Evolutionary conservation across 768 basidiomycete species (phyloP).

Genomic region (Paxillus rubicundulus): DNA sequence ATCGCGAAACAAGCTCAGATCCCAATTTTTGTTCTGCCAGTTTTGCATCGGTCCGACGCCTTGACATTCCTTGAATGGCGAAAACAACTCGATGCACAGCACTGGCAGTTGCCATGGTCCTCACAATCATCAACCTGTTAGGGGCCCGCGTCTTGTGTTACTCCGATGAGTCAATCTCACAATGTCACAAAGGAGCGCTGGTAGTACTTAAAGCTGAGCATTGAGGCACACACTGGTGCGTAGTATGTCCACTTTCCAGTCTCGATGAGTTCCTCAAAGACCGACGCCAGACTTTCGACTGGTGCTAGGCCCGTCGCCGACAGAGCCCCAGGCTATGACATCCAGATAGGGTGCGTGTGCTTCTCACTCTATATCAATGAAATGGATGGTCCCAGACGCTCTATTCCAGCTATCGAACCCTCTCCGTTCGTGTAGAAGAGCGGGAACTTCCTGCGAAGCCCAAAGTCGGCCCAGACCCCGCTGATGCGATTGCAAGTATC

Average conservation of each 20-base stretch:
- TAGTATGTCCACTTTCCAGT: neutral
- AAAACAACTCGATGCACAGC: no score
- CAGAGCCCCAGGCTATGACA: constrained; percentile 20
- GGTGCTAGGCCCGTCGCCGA: constrained; percentile 2
- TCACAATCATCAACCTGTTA: no score
- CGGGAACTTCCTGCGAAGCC: constrained; percentile 16
- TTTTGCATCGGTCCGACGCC: no score
- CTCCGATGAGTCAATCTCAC: no score
- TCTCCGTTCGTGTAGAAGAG: constrained; percentile 43
- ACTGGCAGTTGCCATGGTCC: no score
- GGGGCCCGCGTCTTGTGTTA: no score
- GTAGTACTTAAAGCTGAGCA: no score
- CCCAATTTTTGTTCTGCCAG: no score
- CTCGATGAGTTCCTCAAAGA: constrained; percentile 18
- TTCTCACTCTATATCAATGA: neutral
- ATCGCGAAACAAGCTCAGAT: no score
- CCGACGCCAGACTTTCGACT: constrained; percentile 14
- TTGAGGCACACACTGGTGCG: no score
- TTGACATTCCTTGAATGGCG: no score
- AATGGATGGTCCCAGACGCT: neutral
- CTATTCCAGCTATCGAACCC: constrained; percentile 36
- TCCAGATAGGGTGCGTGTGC: constrained; percentile 25
- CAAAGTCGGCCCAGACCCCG: constrained; percentile 28
- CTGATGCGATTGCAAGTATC: constrained; percentile 39
- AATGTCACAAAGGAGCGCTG: no score